These are phyloP conservation scores for Ogataea ganodermae DNA, from an alignment of 805 yeast genomes.

Conservation along the genomic window DNA sequence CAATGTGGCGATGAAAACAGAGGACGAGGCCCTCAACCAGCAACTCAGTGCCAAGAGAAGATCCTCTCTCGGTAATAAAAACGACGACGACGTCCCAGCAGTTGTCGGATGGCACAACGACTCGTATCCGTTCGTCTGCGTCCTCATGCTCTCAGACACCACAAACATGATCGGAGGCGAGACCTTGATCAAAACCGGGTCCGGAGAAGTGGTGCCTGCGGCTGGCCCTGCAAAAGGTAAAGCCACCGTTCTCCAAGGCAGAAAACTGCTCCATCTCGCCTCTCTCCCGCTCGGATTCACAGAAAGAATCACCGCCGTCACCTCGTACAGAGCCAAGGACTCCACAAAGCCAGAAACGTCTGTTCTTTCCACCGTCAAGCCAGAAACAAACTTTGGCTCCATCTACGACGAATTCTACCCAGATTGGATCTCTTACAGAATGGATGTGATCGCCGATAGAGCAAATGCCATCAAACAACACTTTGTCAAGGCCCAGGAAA, in stretches of 20 bases:
- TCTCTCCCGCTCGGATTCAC: slow-evolving; percentile 43
- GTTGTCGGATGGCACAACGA: slow-evolving; percentile 66
- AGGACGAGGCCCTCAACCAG: slow-evolving; percentile 38
- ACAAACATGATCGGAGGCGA: slow-evolving; percentile 62
- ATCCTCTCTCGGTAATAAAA: slow-evolving; percentile 25
- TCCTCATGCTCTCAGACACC: slow-evolving; percentile 62
- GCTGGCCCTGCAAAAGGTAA: slow-evolving; percentile 50
- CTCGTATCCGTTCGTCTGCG: slow-evolving; percentile 66
- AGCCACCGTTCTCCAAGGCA: slow-evolving; percentile 52
- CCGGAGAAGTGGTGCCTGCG: slow-evolving; percentile 35
- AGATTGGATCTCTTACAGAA: slow-evolving; percentile 42
- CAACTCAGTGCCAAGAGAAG: slow-evolving; percentile 26
- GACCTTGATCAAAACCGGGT: slow-evolving; percentile 52
- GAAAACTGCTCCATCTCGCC: slow-evolving; percentile 48
- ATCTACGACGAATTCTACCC: slow-evolving; percentile 42
- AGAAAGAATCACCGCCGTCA: slow-evolving; percentile 47
- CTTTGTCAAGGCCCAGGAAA: slow-evolving; percentile 24
- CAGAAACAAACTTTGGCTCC: slow-evolving; percentile 39
- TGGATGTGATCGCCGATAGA: slow-evolving; percentile 38
- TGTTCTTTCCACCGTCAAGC: slow-evolving; percentile 44
- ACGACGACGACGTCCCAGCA: slow-evolving; percentile 47
- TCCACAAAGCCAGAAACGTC: slow-evolving; percentile 39
- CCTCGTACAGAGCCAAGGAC: slow-evolving; percentile 44
- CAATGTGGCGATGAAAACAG: slow-evolving; percentile 49
- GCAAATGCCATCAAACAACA: slow-evolving; percentile 30